Percentiles rank a stretch among this genome's conserved stretches.
Conservation (phyloP, 441 rosid genomes). For the Pelargonium fulgidum region DNA sequence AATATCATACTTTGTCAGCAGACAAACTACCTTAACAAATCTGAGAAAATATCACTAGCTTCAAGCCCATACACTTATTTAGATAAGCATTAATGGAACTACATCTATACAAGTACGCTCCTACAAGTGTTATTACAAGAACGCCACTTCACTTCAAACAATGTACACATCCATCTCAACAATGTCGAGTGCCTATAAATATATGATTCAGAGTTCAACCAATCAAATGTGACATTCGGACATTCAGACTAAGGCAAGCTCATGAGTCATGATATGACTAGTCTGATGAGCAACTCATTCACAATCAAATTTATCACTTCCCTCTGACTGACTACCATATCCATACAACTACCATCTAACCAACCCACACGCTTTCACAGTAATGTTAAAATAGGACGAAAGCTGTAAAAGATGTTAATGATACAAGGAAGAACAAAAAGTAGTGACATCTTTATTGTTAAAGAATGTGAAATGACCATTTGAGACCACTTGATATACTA, state of each 20-base stretch:
- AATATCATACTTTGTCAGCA: background rate
- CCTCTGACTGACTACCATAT: background rate
- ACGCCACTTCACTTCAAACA: background rate
- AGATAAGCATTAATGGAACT: constrained; percentile 8
- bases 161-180: background rate
- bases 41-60: background rate
- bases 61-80: background rate
- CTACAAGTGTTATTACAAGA: background rate
- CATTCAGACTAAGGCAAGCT: constrained; percentile 12
- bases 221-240: too few species aligned
- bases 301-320: background rate
- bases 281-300: constrained; percentile 3
- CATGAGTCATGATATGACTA: constrained; percentile 3
- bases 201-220: too few species aligned
- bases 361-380: background rate
- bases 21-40: background rate
- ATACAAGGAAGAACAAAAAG: background rate
- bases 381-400: background rate
- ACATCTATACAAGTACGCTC: background rate
- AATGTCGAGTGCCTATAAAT: too few species aligned
- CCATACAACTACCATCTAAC: background rate
- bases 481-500: background rate
- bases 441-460: background rate
- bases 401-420: constrained; percentile 5
- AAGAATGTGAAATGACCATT: background rate